Conservation (phyloP, 768 basidiomycete species). For the Leccinum olivaceopallidum region DNA sequence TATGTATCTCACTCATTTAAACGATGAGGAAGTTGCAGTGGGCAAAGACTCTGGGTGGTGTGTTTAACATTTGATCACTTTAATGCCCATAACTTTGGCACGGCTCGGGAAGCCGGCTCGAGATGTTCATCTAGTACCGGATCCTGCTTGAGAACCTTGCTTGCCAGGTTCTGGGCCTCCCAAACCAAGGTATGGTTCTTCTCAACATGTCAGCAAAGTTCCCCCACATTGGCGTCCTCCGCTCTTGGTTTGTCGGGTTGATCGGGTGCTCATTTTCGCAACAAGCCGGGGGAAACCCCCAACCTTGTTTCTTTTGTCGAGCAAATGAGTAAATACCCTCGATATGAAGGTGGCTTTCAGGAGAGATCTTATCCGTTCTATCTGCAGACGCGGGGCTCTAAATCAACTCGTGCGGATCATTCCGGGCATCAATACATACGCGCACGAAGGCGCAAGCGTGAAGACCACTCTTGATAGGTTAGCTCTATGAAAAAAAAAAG, state of each 20-base stretch:
- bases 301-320: constrained; percentile 21
- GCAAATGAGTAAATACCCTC: constrained; percentile 20
- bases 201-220: constrained; percentile 14
- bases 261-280: constrained; percentile 19
- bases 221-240: constrained; percentile 2
- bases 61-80: constrained; percentile 8
- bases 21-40: background rate
- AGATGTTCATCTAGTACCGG: constrained; percentile 9
- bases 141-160: constrained; percentile 23
- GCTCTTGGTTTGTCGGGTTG: constrained; percentile 1
- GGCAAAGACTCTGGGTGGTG: background rate
- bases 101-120: constrained; percentile 3
- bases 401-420: constrained; percentile 28
- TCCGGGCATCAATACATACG: constrained; percentile 20
- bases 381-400: constrained; percentile 20
- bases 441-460: constrained; percentile 17
- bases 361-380: constrained; percentile 26
- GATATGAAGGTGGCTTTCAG: constrained; percentile 13
- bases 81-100: constrained; percentile 6
- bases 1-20: background rate
- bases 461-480: constrained; percentile 8
- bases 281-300: constrained; percentile 12
- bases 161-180: constrained; percentile 15
- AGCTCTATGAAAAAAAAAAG: constrained; percentile 4
- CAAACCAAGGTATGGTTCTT: constrained; percentile 16